Evolutionary conservation across 495 filamentous ascomycete species (phyloP), one percentile per base, ranked within the genome.

Genomic region (Penicillium ochrochloron): DNA sequence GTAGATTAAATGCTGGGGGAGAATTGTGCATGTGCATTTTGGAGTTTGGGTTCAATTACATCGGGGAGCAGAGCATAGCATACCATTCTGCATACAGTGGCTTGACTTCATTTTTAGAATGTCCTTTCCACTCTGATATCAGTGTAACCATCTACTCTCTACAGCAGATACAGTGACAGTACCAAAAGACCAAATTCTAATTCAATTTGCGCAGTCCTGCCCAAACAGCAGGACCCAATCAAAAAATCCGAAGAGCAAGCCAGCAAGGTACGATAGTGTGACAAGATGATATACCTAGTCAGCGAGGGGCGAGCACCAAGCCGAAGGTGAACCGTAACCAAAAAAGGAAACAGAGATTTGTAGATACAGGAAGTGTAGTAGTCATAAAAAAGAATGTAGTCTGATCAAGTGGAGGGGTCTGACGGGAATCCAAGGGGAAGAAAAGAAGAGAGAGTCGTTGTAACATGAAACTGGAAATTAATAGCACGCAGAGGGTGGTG

Each of bases 341-440:
- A 57, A n/a, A 25, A 59, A 50, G 17, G 5, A 17, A 33, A 33
- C 2, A 33, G 31, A 34, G 21, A 59, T 41, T 68, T 64, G 70
- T 72, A 71, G 62, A 71, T 73, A 73, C 71, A 73, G 61, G 66
- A 51, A 63, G 48, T 63, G 44, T 21, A 21, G 54, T 52, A 42
- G 57, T 66, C 71, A 60, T 71, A 6, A 71, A 70, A 73, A 68
- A 56, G 71, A 73, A 59, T 62, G 71, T 65, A 31, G 58, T 50
- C 59, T 25, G 39, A 42, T 54, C 59, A 57, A 59, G 50, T 21
- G 33, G 60, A 57, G 25, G 59, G 31, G 52, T 17, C 9, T 21
- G 59, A 21, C 27, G 34, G 41, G 29, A 39, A 41, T 27, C 29
- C 27, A n/a, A 61, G 41, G 7, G 41, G 7, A 61, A 58, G 35